These are phyloP conservation scores for Anthostomella pinea DNA, from an alignment of 2,329 filamentous ascomycete genomes.

Conservation along the genomic window DNA sequence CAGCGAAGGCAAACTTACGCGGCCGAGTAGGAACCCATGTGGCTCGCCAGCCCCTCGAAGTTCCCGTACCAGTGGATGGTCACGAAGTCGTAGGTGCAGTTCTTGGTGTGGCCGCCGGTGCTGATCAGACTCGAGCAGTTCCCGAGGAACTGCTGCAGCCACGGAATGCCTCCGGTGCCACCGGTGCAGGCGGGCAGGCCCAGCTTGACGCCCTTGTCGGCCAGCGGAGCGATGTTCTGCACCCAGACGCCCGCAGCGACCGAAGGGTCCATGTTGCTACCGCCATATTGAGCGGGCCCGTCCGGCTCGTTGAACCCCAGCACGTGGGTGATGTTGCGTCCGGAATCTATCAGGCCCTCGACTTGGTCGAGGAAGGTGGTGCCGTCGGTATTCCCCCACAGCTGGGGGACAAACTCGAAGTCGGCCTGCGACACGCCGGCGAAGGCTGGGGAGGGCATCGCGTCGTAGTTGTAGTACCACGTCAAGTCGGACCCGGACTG, in stretches of 20 bases:
- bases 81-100: constrained; percentile 63
- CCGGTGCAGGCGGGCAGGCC: constrained; percentile 72
- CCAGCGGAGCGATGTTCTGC: constrained; percentile 67
- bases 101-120: constrained; percentile 35
- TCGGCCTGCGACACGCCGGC: constrained; percentile 45
- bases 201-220: constrained; percentile 60
- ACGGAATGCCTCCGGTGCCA: constrained; percentile 55
- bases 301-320: constrained; percentile 83
- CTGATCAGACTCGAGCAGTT: constrained; percentile 62
- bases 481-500: constrained; percentile 56
- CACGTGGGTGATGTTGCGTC: constrained; percentile 62
- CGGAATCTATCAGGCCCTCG: constrained; percentile 48
- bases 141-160: constrained; percentile 64
- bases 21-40: constrained; percentile 58
- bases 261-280: constrained; percentile 58
- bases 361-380: constrained; percentile 62
- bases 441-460: constrained; percentile 53
- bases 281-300: constrained; percentile 51
- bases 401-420: constrained; percentile 78
- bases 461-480: constrained; percentile 83
- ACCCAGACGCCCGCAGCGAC: constrained; percentile 68
- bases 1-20: constrained; percentile 27
- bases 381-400: constrained; percentile 63
- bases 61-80: constrained; percentile 67
- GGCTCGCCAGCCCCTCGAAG: constrained; percentile 65